Base-by-base conservation (phyloP, 164 flowering plant genomes). In the Kalanchoe fedtschenkoi region DNA sequence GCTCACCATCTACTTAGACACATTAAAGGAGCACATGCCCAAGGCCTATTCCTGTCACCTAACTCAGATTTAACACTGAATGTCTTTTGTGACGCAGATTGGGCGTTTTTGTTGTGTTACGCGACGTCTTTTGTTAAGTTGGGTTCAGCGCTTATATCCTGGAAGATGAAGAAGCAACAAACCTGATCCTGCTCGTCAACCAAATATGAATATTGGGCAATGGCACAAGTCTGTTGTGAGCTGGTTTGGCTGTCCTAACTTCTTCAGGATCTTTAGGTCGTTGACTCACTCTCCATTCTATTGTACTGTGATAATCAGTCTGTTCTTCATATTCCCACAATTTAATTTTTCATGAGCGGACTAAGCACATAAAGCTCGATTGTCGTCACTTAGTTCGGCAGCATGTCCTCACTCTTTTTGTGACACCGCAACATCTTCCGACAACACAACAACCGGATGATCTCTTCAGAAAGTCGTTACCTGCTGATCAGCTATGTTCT, bases 101-200 rank as follows among this genome's bases (percentile, higher is more conserved):
- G 64, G 69, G 74, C 65, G 3, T 4, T 57, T 1, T 74, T n/a
- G 69, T 41, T 44, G 58, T 14, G 38, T 30, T 5, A 58, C 69
- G 0, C 57, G 65, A 7, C 37, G 65, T 69, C 19, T 8, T 64
- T 43, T 37, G 43, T 65, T 0, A 37, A 55, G 11, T 19, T 75
- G 1, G 74, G 70, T 16, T 4, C 24, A 4, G 29, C 64, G 21
- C 58, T 32, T 2, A 22, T 66, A 2, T 66, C 59, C 11, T 64
- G 67, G 71, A 41, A 58, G 24, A 35, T 34, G 1, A 68, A 63
- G 32, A 68, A 62, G 17, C 42, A 68, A 26, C 14, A 0, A 4
- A 43, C 37, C 0, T 37, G 58, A 0, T 58, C 63, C 1, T 26
- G 57, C 2, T 68, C 71, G 4, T 63, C 63, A 14, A 34, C 65